Base-by-base conservation (phyloP, 164 flowering plant genomes). In the Macadamia integrifolia region DNA sequence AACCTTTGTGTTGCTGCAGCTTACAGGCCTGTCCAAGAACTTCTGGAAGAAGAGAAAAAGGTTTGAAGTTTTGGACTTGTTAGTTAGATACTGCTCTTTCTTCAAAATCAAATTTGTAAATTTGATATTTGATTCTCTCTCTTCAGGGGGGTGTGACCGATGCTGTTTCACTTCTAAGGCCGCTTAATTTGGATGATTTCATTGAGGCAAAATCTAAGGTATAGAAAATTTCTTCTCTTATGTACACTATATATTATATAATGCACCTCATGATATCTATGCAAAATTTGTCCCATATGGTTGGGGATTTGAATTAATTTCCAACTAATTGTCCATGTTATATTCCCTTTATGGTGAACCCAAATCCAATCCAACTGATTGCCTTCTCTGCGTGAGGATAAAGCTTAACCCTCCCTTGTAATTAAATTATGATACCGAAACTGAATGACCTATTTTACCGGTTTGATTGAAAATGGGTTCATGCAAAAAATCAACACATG, bases 1-100 rank as follows among this genome's bases (percentile, higher is more conserved):
- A 95, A 92, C 75, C 91, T 95, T 14, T 95, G 97, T 72, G 81
- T 88, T 66, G 97, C 99, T 70, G 99, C 99, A 32, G 97, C 99
- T 46, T 89, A 95, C 75, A 82, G 96, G 69, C 99, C 98, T 57
- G 96, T 95, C 11, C 95, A 92, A 76, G 98, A 95, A 80, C 89
- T 95, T 71, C 66, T 95, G 14, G 90, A 88, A 75, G 80, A 83
- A 76, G 98, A 92, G 76, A 82, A 5, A 23, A 14, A 9, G 42
- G 89, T 85, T 77, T 7, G 32, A 11, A 31, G 58, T 58, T 40
- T 43, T 58, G 14, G 31, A 52, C 10, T 61, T 55, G 18, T 40
- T 58, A 23, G 23, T 58, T 60, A 42, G 44, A 40, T 66, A 6
- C 23, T 70, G 6, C 28, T 52, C 30, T 10, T 9, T 60, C n/a